phyloP scores from a whole-genome alignment of 176 grass and related monocot genomes.

The Oryza punctata region DNA sequence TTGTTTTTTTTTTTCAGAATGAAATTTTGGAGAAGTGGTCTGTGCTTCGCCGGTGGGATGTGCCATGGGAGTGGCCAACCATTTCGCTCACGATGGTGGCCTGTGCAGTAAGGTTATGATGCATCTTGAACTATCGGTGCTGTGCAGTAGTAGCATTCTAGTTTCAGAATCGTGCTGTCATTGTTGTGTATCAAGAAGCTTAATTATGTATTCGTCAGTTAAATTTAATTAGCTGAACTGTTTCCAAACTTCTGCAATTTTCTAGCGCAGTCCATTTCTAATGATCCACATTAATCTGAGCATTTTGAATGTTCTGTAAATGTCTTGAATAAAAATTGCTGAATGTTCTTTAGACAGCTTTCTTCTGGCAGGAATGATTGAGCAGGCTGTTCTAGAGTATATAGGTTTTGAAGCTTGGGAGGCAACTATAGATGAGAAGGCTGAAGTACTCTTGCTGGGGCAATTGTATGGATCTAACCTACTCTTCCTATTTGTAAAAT shows the following conservation, averaged over 20 bases:
- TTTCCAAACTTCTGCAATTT: not conserved
- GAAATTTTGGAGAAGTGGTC: constrained; percentile 56
- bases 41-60: constrained; percentile 73
- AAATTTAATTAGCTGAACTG: not conserved
- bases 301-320: constrained; percentile 10
- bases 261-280: not conserved
- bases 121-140: not conserved
- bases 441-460: constrained; percentile 72
- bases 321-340: constrained; percentile 24
- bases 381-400: constrained; percentile 64
- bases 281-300: not conserved
- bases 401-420: constrained; percentile 59
- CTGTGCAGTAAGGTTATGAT: constrained; percentile 64
- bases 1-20: not conserved
- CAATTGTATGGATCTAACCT: constrained; percentile 66
- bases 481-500: constrained; percentile 22
- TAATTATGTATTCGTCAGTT: not conserved
- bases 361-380: constrained; percentile 80
- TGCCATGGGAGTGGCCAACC: constrained; percentile 90
- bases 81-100: constrained; percentile 81
- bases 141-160: constrained; percentile 10
- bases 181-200: not conserved
- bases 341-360: constrained; percentile 86
- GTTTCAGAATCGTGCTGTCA: not conserved
- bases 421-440: constrained; percentile 76